A percentile compares a stretch with the other conserved stretches of the same genome.
phyloP scores from a whole-genome alignment of 2,329 filamentous ascomycete genomes.

The Exserohilum rostratum region DNA sequence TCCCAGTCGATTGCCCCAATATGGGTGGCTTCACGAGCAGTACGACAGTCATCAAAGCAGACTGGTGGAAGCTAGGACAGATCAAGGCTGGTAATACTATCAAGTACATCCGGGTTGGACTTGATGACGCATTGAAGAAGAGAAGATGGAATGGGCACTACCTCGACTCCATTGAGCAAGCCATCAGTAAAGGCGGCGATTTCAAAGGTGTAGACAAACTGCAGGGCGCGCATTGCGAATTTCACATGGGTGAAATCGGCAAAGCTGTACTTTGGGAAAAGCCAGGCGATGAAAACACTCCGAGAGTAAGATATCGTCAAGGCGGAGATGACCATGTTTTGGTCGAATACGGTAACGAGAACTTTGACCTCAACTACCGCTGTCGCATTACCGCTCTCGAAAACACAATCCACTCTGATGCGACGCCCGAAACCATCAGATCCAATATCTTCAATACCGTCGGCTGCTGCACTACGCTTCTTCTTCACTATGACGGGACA shows the following conservation, averaged over 20 bases:
- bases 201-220: conserved; percentile 34
- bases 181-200: conserved; percentile 32
- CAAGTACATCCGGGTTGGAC: conserved; percentile 57
- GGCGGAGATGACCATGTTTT: conserved; percentile 58
- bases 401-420: conserved; percentile 52
- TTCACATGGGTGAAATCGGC: conserved; percentile 34
- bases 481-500: conserved; percentile 51
- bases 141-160: conserved; percentile 54
- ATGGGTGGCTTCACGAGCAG: conserved; percentile 66
- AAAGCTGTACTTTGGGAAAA: conserved; percentile 41
- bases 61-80: conserved; percentile 68
- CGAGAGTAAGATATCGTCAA: conserved; percentile 37
- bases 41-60: conserved; percentile 62
- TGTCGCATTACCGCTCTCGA: conserved; percentile 62
- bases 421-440: conserved; percentile 47
- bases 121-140: conserved; percentile 58
- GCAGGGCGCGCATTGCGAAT: conserved; percentile 34
- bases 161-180: conserved; percentile 51
- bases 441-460: conserved; percentile 58
- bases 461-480: conserved; percentile 56
- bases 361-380: conserved; percentile 63
- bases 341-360: conserved; percentile 63
- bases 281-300: conserved; percentile 23
- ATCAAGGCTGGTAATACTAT: conserved; percentile 64
- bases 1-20: conserved; percentile 64